Percentiles rank a stretch among this genome's conserved stretches.
Conservation (phyloP, 345 rosid genomes). For the Syzygium aromaticum region DNA sequence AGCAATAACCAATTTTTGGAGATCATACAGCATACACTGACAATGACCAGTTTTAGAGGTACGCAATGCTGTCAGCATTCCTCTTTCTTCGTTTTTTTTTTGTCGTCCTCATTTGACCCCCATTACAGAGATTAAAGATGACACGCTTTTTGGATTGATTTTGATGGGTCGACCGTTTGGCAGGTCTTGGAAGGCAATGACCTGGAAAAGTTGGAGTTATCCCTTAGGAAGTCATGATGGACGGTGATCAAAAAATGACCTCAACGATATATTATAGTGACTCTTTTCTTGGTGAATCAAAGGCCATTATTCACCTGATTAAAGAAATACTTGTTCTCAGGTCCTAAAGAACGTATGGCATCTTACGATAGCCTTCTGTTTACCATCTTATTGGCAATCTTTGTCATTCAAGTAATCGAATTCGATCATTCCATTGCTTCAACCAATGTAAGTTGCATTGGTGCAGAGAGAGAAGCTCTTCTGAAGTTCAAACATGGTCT, state of each 20-base stretch:
- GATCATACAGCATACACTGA: background rate
- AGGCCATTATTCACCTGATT: too few species aligned
- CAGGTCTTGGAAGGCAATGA: background rate
- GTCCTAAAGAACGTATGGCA: background rate
- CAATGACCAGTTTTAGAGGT: background rate
- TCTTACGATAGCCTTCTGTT: background rate
- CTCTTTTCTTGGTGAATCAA: background rate
- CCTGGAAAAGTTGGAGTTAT: background rate
- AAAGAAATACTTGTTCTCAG: background rate
- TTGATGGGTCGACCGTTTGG: background rate
- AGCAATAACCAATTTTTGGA: background rate
- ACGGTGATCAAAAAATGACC: background rate
- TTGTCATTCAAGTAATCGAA: background rate
- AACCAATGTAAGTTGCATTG: background rate
- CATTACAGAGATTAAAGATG: background rate
- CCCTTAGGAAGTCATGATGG: background rate
- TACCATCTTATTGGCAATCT: background rate
- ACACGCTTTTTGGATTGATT: background rate
- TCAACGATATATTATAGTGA: background rate
- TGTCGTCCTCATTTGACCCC: background rate
- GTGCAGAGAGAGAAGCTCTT: background rate
- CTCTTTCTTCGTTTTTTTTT: background rate
- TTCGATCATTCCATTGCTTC: background rate
- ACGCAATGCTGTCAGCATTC: background rate
- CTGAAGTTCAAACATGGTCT: background rate